Conservation (phyloP, 371 early-diverging fungal genomes). For the Mucor lusitanicus region DNA sequence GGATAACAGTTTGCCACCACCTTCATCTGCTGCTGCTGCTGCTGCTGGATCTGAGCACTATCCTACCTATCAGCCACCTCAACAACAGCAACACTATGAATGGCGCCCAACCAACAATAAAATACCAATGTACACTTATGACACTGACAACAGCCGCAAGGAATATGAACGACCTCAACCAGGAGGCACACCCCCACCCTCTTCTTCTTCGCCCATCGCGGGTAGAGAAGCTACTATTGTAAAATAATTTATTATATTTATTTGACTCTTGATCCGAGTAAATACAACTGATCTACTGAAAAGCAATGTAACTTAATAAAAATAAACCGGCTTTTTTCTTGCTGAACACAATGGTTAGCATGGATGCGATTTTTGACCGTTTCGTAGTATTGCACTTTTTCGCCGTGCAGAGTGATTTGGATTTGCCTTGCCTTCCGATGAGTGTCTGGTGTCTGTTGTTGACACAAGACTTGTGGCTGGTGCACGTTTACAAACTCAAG, state of each 20-base stretch:
- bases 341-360: too few species aligned
- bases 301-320: neutral
- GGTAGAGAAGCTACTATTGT: neutral
- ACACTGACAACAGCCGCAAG: constrained; percentile 1
- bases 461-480: too few species aligned
- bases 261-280: neutral
- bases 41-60: constrained; percentile 14
- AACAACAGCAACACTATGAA: constrained; percentile 10
- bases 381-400: too few species aligned
- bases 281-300: neutral
- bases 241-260: constrained; percentile 7
- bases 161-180: constrained; percentile 5
- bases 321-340: neutral
- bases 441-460: too few species aligned
- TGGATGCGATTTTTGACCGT: too few species aligned
- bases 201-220: neutral
- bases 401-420: too few species aligned
- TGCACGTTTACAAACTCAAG: too few species aligned
- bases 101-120: constrained; percentile 4
- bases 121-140: constrained; percentile 10
- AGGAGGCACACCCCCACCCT: neutral
- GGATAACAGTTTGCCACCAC: constrained; percentile 9
- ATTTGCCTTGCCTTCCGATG: too few species aligned
- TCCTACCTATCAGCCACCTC: constrained; percentile 2
- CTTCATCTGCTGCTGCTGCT: neutral